These are phyloP conservation scores for Alnus glutinosa DNA, from an alignment of 306 rosid genomes.

Conservation along the genomic window DNA sequence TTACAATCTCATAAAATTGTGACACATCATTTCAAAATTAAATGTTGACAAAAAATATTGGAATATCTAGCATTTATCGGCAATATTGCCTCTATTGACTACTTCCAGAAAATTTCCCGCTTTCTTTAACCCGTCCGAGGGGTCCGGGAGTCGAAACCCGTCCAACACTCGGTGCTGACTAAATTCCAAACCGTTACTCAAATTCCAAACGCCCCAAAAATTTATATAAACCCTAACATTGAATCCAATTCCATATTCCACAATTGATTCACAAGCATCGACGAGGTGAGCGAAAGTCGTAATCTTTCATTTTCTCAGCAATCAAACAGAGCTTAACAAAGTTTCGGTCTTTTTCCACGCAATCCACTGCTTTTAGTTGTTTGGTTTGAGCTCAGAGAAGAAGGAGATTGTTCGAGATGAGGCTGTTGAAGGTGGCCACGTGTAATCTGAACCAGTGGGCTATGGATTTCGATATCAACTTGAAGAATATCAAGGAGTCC, in stretches of 20 bases:
- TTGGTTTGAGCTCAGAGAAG: background rate
- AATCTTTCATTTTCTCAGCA: background rate
- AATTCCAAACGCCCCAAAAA: background rate
- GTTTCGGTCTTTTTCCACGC: background rate
- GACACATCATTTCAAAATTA: no score
- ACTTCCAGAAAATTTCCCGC: background rate
- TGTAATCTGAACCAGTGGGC: slow-evolving; percentile 99
- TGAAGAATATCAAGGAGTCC: slow-evolving; percentile 68
- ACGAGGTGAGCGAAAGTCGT: background rate
- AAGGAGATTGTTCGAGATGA: slow-evolving; percentile 43
- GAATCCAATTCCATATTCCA: background rate
- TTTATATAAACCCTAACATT: background rate
- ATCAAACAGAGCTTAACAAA: background rate
- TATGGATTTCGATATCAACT: slow-evolving; percentile 84
- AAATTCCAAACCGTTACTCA: background rate
- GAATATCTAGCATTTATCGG: no score
- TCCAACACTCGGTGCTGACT: background rate
- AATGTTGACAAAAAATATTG: no score
- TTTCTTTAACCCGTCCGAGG: slow-evolving; percentile 38
- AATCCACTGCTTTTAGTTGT: background rate
- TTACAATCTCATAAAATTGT: no score
- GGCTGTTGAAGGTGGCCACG: slow-evolving; percentile 86
- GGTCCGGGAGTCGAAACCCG: slow-evolving; percentile 24
- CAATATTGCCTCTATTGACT: background rate
- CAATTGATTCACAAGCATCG: background rate